phyloP scores from a whole-genome alignment of 495 filamentous ascomycete species.

The Hyphodiscus hymeniophilus region DNA sequence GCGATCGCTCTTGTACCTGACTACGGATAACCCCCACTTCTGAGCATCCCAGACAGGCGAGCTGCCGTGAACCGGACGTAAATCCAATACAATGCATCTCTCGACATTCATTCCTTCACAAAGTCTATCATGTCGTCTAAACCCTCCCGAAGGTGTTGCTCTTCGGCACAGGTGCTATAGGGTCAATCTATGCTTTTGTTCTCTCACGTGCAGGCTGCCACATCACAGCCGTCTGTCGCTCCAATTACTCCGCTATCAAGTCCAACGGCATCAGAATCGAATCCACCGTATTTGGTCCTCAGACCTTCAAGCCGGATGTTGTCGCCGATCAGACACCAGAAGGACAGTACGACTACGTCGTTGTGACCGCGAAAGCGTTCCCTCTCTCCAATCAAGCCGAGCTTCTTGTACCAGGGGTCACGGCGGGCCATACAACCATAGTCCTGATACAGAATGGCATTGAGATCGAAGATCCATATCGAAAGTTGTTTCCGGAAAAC shows the following conservation, averaged over 20 bases:
- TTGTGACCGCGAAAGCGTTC: constrained; percentile 38
- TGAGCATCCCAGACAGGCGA: no score
- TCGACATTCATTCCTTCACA: no score
- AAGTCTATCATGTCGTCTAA: no score
- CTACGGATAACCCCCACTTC: no score
- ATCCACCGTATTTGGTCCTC: constrained; percentile 35
- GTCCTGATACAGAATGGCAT: constrained; percentile 51
- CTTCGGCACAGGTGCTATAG: constrained; percentile 46
- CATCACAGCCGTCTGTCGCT: constrained; percentile 45
- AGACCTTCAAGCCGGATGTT: constrained; percentile 28
- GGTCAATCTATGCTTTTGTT: constrained; percentile 40
- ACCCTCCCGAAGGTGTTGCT: constrained; percentile 27
- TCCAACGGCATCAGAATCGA: constrained; percentile 42
- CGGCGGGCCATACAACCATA: constrained; percentile 31
- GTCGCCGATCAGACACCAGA: constrained; percentile 33
- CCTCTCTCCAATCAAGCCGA: constrained; percentile 29
- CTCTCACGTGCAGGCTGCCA: constrained; percentile 33
- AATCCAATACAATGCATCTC: no score
- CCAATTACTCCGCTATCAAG: constrained; percentile 42
- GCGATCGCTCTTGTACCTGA: no score
- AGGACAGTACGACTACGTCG: constrained; percentile 40
- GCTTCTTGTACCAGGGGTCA: constrained; percentile 34
- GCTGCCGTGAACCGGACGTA: no score
- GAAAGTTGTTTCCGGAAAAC: constrained; percentile 34
- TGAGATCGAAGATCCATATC: constrained; percentile 41